Base-by-base conservation (phyloP, 129 eudicot species). In the Scalesia atractyloides region DNA sequence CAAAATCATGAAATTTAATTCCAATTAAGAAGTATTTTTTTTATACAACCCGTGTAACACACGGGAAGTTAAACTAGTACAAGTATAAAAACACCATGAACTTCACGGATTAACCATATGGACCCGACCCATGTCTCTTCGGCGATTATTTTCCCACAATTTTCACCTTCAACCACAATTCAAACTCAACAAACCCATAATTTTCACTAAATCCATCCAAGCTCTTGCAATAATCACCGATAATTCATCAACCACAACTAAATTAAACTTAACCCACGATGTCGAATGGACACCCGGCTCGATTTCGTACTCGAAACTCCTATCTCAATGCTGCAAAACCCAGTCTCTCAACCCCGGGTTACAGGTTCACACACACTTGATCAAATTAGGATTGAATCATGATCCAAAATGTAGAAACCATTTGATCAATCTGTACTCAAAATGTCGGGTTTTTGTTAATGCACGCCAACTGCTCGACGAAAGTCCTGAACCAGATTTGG, bases 391-490 rank as follows among this genome's bases (percentile, higher is more conserved):
- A 52, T 69, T 89, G 1, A 79, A 73, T 11, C 43, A 71, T 9
- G 87, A 87, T 47, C 0, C 82, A 0, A 82, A 69, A 33, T 80
- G 81, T 53, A 76, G 82, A 16, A 89, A 85, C 65, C 96, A 93
- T 80, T 77, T 93, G 76, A 68, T 93, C 36, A 87, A 66, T 75
- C 26, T 93, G 66, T 93, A 85, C 53, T 76, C 98, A 0, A 89
- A 89, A 26, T 84, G 92, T 70, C 48, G 75, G 24, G 20, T 70
- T 63, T 89, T 87, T 26, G 46, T 74, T 37, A 18, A 11, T 80
- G 97, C 97, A 41, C 90, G 91, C 37, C 73, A 83, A 65, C 18
- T 94, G 90, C 78, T 94, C 46, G 97, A 90, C 0, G 96, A 86
- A 87, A 88, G 79, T 81, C 84, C 96, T 70, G 86, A 84, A 75